Base-by-base conservation (phyloP, 768 basidiomycete genomes). In the Porphyrellus cyaneotinctus region DNA sequence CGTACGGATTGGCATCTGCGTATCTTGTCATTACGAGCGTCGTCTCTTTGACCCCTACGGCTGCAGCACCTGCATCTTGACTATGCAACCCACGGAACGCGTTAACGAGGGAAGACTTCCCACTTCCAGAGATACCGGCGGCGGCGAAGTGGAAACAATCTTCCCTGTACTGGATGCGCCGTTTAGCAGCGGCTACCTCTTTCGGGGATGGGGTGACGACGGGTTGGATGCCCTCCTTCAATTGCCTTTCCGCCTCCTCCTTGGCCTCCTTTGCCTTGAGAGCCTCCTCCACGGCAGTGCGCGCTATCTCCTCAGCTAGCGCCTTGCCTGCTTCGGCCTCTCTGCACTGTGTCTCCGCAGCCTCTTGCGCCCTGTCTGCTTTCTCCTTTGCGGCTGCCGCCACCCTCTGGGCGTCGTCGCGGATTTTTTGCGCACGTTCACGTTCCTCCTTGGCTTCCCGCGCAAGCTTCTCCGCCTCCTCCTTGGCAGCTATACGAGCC, bases 31-130 rank as follows among this genome's bases (percentile, higher is more conserved):
- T 47, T 4, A n/a, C n/a, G 15, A 56, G 52, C 0, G 59, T 64
- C 22, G 59, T 64, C 49, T 62, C 63, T 1, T 46, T 53, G 28
- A 64, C 51, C 0, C 62, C 62, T 1, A 58, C 59, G 15, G 63
- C 59, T 1, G 59, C 63, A 22, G 55, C 51, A 42, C 57, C 53
- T 0, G 49, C 20, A 2, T 64, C 59, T 28, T 42, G 42, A 44
- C 56, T 64, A 9, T 52, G 56, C 33, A 72, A 31, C 10, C 72
- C 70, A 6, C 72, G 69, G 42, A 72, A 63, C 4, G 72, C 64
- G 51, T 73, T 72, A 18, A 73, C 63, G 10, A 73, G 59, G 10
- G 72, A 72, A 1, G 72, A 73, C 49, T 73, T 73, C 32, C 72
- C 71, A n/a, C 68, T 65, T 6, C 70, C 71, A 2, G 69, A 60